Evolutionary conservation across 371 early-diverging fungal species (phyloP), one percentile per base, ranked within the genome.

Genomic region (Enterospora canceri): DNA sequence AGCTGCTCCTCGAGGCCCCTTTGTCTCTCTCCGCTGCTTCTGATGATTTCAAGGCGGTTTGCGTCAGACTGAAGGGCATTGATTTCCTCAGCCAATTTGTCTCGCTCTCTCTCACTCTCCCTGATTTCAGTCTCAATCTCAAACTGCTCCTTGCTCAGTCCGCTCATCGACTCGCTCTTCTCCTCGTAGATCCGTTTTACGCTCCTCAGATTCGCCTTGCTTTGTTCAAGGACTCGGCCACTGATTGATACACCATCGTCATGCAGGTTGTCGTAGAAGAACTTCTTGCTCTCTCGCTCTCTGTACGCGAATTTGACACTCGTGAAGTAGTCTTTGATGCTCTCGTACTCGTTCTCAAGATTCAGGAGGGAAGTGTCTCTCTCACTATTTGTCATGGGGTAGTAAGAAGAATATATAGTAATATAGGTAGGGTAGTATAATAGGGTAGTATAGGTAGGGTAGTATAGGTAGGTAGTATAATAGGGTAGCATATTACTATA

Each of bases 251-350:
- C 4, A 18, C 23, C 34, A 21, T 57, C 34, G 4, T 50, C 47
- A 48, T 40, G 46, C n/a, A 75, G 31, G 26, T 64, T 71, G 4
- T 70, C 54, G 40, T 70, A 56, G 55, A 76, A 73, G 34, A 60
- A 49, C 35, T 64, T 46, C 61, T 77, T 77, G n/a, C 62, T 68
- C 21, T 55, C 26, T 67, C 68, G 61, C 60, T 77, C 77, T 51
- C 63, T 74, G 28, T 65, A 70, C 8, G 59, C 67, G 61, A 77
- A 77, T 54, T 77, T 74, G 28, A 67, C 67, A 57, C 74, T 73
- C 24, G 59, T 67, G 50, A 77, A 74, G 48, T 73, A 69, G 26
- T 74, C 74, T 56, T 74, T 77, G n/a, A 63, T 58, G 50, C 68
- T 67, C 33, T 65, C 46, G 53, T 61, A 68, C 30, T 77, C 77